Conservation (phyloP, 1,284 basidiomycete species). For the Golubevia sp. region DNA sequence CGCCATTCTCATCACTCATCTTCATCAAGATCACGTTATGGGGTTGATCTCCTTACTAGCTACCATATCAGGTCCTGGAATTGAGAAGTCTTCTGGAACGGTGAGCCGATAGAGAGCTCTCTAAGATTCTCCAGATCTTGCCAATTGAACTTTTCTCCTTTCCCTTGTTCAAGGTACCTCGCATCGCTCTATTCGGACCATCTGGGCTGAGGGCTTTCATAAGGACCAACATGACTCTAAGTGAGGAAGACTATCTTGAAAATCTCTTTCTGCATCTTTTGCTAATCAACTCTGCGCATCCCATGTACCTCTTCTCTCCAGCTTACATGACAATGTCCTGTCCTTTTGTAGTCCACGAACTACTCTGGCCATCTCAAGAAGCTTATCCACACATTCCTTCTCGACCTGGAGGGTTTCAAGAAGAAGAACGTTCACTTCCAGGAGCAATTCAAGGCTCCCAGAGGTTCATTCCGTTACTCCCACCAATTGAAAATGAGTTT, state of each 20-base stretch:
- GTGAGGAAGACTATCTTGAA: too few species aligned
- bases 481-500: conserved; percentile 43
- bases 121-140: background rate
- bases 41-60: conserved; percentile 52
- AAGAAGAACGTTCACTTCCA: conserved; percentile 5
- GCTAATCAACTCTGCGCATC: too few species aligned
- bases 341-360: conserved; percentile 54
- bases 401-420: background rate
- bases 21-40: conserved; percentile 50
- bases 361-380: conserved; percentile 40
- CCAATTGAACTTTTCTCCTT: too few species aligned
- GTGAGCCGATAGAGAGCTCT: background rate
- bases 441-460: conserved; percentile 14
- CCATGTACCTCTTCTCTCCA: too few species aligned
- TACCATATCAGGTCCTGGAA: conserved; percentile 50
- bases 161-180: conserved; percentile 10
- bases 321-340: conserved; percentile 47
- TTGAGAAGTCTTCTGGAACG: conserved; percentile 6
- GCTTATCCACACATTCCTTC: conserved; percentile 14
- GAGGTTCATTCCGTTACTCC: conserved; percentile 33
- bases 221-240: conserved; percentile 40
- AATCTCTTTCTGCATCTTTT: too few species aligned
- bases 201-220: conserved; percentile 46
- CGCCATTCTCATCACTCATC: conserved; percentile 53
- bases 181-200: conserved; percentile 49